A percentile compares a stretch with the other conserved stretches of the same genome.
phyloP scores from a whole-genome alignment of 108 stramenopile species.

The Nannochloropsis salina region DNA sequence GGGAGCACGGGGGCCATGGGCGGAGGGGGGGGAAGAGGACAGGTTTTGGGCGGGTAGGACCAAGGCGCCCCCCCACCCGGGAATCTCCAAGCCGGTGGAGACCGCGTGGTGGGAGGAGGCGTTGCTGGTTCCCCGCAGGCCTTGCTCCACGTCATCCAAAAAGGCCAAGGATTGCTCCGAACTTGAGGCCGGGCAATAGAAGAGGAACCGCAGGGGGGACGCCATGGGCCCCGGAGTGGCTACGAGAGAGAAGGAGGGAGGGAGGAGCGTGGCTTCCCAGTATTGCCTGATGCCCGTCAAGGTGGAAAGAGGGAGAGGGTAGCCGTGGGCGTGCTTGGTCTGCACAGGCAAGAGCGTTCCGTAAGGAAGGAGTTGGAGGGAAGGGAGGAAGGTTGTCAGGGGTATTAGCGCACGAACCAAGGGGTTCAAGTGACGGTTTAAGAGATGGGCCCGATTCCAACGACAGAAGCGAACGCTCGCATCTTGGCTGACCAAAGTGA shows the following conservation, averaged over 20 bases:
- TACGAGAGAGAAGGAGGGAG: background rate
- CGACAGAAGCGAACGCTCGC: background rate
- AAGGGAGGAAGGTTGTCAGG: background rate
- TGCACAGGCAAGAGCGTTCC: background rate
- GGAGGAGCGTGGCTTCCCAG: background rate
- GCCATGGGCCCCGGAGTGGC: background rate
- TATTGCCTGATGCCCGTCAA: background rate
- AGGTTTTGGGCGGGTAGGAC: background rate
- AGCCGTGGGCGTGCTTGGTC: background rate
- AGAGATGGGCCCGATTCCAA: background rate
- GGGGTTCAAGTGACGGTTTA: slow-evolving; percentile 15
- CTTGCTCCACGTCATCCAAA: background rate
- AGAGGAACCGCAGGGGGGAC: background rate
- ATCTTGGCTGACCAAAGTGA: background rate
- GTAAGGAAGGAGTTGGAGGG: background rate
- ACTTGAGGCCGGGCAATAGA: background rate
- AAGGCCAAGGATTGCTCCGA: background rate
- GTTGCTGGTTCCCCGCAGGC: too few relatives aligned
- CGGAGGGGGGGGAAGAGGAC: background rate
- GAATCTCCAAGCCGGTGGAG: background rate
- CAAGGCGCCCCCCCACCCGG: background rate
- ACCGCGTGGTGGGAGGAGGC: background rate
- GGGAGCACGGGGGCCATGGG: background rate
- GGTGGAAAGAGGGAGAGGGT: background rate
- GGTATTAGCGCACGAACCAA: background rate